phyloP scores from a whole-genome alignment of 192 early-diverging fungal species.

The Rhizophagus prolifer region DNA sequence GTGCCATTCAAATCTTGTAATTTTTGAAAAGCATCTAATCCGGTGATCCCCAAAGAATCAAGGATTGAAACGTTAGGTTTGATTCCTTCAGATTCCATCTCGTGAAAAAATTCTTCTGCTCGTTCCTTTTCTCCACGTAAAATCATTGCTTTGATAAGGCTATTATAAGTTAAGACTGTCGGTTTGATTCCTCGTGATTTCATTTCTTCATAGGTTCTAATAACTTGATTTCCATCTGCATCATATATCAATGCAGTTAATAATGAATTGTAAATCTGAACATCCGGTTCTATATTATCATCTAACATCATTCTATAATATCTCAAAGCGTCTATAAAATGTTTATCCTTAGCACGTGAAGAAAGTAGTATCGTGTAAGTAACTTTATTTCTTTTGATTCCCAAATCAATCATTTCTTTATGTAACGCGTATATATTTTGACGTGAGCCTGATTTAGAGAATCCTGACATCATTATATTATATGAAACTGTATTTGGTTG shows the following conservation, averaged over 20 bases:
- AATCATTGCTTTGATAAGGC: constrained; percentile 19
- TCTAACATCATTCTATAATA: neutral
- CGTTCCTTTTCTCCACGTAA: neutral
- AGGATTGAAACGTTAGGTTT: constrained; percentile 14
- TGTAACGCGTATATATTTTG: neutral
- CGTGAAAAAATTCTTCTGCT: constrained; percentile 26
- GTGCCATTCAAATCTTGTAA: neutral
- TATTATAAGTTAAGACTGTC: constrained; percentile 30
- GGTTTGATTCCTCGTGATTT: constrained; percentile 27
- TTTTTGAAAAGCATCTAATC: constrained; percentile 18
- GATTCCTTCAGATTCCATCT: constrained; percentile 28
- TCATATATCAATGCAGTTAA: neutral
- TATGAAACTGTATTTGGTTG: constrained; percentile 24
- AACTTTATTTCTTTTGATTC: neutral
- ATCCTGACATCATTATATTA: constrained; percentile 32
- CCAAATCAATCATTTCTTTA: constrained; percentile 2
- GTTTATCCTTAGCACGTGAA: neutral
- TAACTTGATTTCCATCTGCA: neutral
- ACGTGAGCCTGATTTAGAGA: neutral
- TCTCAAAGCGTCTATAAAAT: neutral
- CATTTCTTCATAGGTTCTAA: constrained; percentile 40
- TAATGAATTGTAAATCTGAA: constrained; percentile 5
- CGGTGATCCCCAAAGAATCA: neutral
- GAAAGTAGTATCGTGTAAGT: constrained; percentile 14
- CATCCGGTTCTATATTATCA: constrained; percentile 1